These are phyloP conservation scores for Chrysochromulina tobinii DNA, from an alignment of 78 protist species.

Conservation along the genomic window DNA sequence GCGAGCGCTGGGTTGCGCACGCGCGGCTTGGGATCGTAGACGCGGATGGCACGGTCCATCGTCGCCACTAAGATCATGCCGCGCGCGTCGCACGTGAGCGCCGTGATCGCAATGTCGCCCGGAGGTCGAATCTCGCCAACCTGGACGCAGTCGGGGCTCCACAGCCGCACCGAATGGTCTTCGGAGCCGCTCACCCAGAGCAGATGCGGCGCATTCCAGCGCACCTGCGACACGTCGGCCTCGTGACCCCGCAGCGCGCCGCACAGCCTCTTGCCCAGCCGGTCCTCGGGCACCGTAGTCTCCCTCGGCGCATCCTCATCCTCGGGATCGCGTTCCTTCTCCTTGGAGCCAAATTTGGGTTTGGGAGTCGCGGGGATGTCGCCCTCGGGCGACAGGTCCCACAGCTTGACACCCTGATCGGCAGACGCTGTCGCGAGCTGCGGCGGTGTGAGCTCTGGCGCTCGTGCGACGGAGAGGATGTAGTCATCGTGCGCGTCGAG, in stretches of 20 bases:
- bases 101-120: background rate
- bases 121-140: background rate
- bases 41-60: background rate
- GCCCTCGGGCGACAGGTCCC: background rate
- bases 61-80: background rate
- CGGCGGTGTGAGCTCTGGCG: background rate
- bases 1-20: background rate
- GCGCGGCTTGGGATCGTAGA: background rate
- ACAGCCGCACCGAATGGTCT: background rate
- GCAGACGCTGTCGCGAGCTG: background rate
- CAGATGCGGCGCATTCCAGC: background rate
- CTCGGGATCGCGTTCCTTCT: no score
- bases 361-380: background rate
- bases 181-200: background rate
- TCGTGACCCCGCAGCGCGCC: background rate
- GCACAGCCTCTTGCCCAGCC: background rate
- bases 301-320: no score
- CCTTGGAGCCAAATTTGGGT: no score
- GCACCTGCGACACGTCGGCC: background rate
- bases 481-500: constrained; percentile 14
- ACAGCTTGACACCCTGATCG: constrained; percentile 13
- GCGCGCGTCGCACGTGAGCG: background rate
- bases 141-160: background rate
- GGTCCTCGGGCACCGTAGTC: background rate
- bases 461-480: background rate